Conservation (phyloP, 2,329 filamentous ascomycete species). For the Dactylellina drechsleri region DNA sequence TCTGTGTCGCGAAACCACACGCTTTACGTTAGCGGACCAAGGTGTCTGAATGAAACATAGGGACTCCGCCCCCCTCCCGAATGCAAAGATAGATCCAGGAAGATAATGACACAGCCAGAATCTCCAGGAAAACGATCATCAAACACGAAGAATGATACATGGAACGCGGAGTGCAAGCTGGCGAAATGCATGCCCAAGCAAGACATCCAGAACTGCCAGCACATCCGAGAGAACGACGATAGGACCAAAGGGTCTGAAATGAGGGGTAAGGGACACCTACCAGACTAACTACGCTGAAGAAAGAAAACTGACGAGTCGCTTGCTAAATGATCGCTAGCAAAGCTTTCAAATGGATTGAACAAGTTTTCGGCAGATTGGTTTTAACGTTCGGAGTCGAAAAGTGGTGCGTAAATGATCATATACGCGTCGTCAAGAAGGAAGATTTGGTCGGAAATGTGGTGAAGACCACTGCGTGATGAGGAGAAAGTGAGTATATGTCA, state of each 20-base stretch:
- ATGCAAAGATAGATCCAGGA: no score
- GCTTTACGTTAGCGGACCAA: slow-evolving; percentile 22
- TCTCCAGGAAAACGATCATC: background rate
- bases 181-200: slow-evolving; percentile 6
- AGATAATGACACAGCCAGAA: background rate
- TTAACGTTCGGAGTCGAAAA: slow-evolving; percentile 44
- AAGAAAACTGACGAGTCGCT: slow-evolving; percentile 35
- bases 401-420: slow-evolving; percentile 56
- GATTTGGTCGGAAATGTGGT: slow-evolving; percentile 45
- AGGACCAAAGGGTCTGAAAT: slow-evolving; percentile 5
- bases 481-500: slow-evolving; percentile 30
- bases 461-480: slow-evolving; percentile 51
- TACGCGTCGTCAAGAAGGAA: slow-evolving; percentile 53
- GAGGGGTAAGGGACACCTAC: slow-evolving; percentile 45
- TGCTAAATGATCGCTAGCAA: slow-evolving; percentile 55
- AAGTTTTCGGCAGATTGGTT: slow-evolving; percentile 37
- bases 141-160: slow-evolving; percentile 9
- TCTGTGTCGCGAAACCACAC: slow-evolving; percentile 18
- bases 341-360: slow-evolving; percentile 43
- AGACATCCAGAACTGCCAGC: slow-evolving; percentile 18
- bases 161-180: slow-evolving; percentile 16
- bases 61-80: no score
- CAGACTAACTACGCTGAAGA: slow-evolving; percentile 33
- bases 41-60: slow-evolving; percentile 1
- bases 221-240: slow-evolving; percentile 26